Conservation (phyloP, 148 eudicot species). For the Nepenthes mirabilis region DNA sequence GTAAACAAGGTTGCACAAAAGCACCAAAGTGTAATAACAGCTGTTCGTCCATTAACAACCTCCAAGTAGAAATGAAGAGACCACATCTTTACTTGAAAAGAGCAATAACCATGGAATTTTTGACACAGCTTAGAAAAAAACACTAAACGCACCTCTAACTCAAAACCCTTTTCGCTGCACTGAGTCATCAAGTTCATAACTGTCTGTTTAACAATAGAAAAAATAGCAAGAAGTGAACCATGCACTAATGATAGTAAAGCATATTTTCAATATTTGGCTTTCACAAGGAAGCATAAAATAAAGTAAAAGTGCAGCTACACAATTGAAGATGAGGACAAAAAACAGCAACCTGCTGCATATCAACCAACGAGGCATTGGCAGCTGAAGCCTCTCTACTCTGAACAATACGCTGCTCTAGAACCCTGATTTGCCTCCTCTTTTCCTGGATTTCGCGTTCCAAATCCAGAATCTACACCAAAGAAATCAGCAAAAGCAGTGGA, state of each 20-base stretch:
- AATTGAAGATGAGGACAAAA: not conserved
- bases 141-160: slow-evolving; percentile 61
- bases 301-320: not conserved
- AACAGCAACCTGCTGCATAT: slow-evolving; percentile 80
- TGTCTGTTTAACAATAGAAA: slow-evolving; percentile 31
- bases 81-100: too few relatives aligned
- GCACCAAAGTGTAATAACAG: too few relatives aligned
- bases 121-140: not conserved
- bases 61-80: too few relatives aligned
- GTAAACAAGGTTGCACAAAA: too few relatives aligned
- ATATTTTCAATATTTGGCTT: too few relatives aligned
- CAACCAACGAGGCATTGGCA: slow-evolving; percentile 70
- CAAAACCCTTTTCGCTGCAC: slow-evolving; percentile 82
- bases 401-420: slow-evolving; percentile 70
- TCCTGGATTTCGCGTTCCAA: slow-evolving; percentile 85
- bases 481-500: not conserved
- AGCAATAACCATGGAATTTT: too few relatives aligned
- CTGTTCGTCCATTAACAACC: too few relatives aligned
- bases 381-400: slow-evolving; percentile 75
- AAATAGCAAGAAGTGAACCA: slow-evolving; percentile 1
- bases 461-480: slow-evolving; percentile 49
- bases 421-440: slow-evolving; percentile 77
- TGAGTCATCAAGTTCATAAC: slow-evolving; percentile 69
- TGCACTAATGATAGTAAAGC: not conserved
- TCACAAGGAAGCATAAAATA: not conserved